Base-by-base conservation (phyloP, 2,329 filamentous ascomycete genomes). In the Phaeosphaeria sp. region DNA sequence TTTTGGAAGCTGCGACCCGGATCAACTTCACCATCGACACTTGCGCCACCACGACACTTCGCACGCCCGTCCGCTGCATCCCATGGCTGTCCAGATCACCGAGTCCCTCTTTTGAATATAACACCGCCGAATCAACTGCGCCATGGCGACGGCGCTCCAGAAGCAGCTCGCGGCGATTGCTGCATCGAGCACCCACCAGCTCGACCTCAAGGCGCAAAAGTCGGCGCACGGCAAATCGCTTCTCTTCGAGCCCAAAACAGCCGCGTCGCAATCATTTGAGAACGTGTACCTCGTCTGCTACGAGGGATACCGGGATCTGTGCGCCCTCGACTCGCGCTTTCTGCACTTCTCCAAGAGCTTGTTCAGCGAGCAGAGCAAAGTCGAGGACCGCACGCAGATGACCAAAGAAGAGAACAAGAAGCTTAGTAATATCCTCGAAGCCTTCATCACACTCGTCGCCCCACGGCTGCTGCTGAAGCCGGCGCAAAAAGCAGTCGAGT, bases 121-220 rank as follows among this genome's bases (percentile, higher is more conserved):
- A 57, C 53, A 27, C 20, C 33, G 42, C 11, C 21, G 46, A 30
- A 51, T 36, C 43, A 43, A 18, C 13, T 33, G 43, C 72, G 78
- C 57, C 56, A 97, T 96, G 92, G 68, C 68, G 58, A 92, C 93
- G 60, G 89, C 92, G 74, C 90, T 99, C 68, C 91, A 94, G 80
- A 89, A 92, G 82, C 96, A 99, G 86, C 84, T 99, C 82, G 92
- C 93, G 83, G 89, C 92, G 76, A 93, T 99, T 75, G 92, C 93
- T 68, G 89, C 91, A 66, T 91, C 91, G 73, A 96, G 92, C 70
- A 96, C 93, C 69, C 90, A 93, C 75, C 90, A 94, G 67, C 87
- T 98, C 72, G 92, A 98, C 76, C 85, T 97, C 69, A 97, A 96
- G 80, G 92, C 93, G 71, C 93, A 97, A 81, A 94, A 93, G 79